These are phyloP conservation scores for Fusarium ambrosium DNA, from an alignment of 2,329 filamentous ascomycete genomes.

Conservation along the genomic window DNA sequence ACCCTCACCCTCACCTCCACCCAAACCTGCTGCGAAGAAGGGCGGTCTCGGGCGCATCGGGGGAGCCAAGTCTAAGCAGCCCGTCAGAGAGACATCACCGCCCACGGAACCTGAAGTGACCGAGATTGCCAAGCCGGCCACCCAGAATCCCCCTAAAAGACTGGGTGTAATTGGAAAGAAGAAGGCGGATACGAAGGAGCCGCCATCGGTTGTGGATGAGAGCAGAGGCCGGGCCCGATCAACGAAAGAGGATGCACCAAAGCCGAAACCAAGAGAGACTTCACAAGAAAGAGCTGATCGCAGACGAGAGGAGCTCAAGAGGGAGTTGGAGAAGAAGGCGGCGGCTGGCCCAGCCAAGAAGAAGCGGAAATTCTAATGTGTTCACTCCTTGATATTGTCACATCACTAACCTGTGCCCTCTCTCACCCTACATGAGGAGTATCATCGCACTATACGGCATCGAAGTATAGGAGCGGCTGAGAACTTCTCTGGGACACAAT, in stretches of 20 bases:
- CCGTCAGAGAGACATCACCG: constrained; percentile 15
- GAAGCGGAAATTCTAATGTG: constrained; percentile 65
- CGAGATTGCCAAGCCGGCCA: constrained; percentile 17
- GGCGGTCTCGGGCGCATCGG: constrained; percentile 59
- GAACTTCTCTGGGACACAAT: background rate
- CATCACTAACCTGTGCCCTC: background rate
- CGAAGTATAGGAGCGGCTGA: background rate
- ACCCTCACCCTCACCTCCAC: constrained; percentile 39
- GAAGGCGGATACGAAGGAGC: constrained; percentile 21
- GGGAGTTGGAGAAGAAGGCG: constrained; percentile 64
- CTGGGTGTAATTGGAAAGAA: constrained; percentile 55
- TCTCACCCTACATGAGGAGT: background rate
- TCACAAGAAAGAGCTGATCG: constrained; percentile 63
- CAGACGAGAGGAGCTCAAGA: constrained; percentile 65
- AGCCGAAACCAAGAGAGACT: constrained; percentile 56
- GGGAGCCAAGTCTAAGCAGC: constrained; percentile 43
- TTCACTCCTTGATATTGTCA: background rate
- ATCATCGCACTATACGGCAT: background rate
- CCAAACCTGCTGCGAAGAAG: constrained; percentile 46
- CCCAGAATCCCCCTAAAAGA: constrained; percentile 39
- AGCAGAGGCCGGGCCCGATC: constrained; percentile 40
- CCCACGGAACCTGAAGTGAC: constrained; percentile 14
- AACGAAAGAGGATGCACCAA: constrained; percentile 40
- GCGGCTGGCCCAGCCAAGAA: constrained; percentile 66
- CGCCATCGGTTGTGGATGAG: constrained; percentile 23